Conservation (phyloP, 2,329 filamentous ascomycete species). For the Penicillium hordei region DNA sequence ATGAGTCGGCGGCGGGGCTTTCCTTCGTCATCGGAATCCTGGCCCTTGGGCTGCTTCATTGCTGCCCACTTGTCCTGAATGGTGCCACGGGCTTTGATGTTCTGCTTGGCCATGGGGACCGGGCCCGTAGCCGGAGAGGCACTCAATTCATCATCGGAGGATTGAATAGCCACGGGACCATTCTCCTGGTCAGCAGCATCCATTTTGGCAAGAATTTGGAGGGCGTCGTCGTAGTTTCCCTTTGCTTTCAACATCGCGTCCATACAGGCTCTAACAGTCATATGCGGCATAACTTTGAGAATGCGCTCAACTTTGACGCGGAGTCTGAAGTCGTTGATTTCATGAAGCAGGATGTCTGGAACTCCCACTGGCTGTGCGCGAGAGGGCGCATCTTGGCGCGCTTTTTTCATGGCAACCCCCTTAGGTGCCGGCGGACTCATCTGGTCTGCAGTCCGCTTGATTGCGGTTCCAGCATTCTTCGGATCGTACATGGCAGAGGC, state of each 20-base stretch:
- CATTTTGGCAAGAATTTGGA: conserved; percentile 46
- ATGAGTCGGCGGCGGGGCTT: conserved; percentile 42
- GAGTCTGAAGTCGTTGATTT: conserved; percentile 53
- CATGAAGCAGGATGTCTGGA: conserved; percentile 47
- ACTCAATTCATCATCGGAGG: conserved; percentile 45
- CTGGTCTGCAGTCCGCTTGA: conserved; percentile 46
- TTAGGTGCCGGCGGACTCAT: conserved; percentile 43
- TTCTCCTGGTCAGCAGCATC: conserved; percentile 8
- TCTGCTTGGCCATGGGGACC: conserved; percentile 47
- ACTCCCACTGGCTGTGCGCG: conserved; percentile 48
- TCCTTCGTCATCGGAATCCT: conserved; percentile 25
- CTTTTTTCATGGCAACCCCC: conserved; percentile 41
- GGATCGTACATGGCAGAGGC: conserved; percentile 45
- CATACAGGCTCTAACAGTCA: conserved; percentile 49
- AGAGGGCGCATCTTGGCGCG: conserved; percentile 44
- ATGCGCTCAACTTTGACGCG: conserved; percentile 56
- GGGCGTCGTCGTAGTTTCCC: conserved; percentile 57
- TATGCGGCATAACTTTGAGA: conserved; percentile 47
- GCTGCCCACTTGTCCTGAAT: conserved; percentile 61
- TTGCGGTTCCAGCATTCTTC: conserved; percentile 13
- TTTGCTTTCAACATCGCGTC: conserved; percentile 52
- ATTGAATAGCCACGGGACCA: conserved; percentile 17
- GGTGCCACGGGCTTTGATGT: conserved; percentile 54
- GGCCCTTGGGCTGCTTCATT: conserved; percentile 37
- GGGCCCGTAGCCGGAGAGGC: conserved; percentile 18